Evolutionary conservation across 129 eudicot genomes (phyloP), one percentile per base, ranked within the genome.

Genomic region (Calendula officinalis): DNA sequence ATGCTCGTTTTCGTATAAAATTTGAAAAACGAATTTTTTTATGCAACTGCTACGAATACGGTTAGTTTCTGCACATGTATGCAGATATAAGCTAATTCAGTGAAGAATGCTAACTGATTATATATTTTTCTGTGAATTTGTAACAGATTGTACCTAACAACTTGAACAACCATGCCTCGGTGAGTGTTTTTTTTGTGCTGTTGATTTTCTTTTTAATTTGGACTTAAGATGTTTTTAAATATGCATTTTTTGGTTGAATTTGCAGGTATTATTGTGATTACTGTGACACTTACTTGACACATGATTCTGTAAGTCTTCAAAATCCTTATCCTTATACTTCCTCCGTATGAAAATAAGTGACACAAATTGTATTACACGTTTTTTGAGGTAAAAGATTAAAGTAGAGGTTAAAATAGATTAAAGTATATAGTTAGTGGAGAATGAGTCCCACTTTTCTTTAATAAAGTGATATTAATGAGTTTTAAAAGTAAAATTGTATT

Each of bases 211-310:
- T 68, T 42, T 56, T 9, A 3, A 22, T 22, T 22, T 1, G 30
- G 30, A 22, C 30, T 22, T 22, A 22, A 22, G 1, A 22, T 22
- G 30, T 22, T 22, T 22, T 22, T 22, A 22, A 22, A 22, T 22
- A 22, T 22, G 30, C 2, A 22, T 22, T 0, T 5, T 13, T 30
- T 53, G 67, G 56, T 42, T 68, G 71, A 47, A 62, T 61, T 58
- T 67, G 65, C 84, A 89, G 97, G 82, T 85, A 89, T 70, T 89
- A 89, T 71, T 89, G 95, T 62, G 97, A 89, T 67, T 89, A 22
- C 30, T 22, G 30, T 22, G 30, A 22, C 30, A 22, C 30, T 22
- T 22, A 22, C 30, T 22, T 22, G 30, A 22, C 30, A 22, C 30
- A 22, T 22, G 30, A 22, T 22, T 22, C 30, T 22, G 30, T 22